Evolutionary conservation across 2,329 filamentous ascomycete genomes (phyloP).

Genomic region (Fusarium beomiforme): DNA sequence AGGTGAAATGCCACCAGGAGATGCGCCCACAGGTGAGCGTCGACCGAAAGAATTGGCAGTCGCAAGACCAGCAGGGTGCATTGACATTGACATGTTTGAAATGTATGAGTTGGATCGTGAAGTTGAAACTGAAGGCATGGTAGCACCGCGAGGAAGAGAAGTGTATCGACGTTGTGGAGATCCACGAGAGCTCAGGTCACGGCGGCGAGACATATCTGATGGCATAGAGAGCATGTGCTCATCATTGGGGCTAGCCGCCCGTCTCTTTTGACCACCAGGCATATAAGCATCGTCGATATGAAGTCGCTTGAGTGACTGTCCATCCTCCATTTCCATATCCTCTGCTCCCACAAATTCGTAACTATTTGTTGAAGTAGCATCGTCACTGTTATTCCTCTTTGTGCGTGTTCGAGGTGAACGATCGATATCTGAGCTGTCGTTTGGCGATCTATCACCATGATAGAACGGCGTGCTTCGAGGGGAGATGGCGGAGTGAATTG

Average conservation of each 20-base stretch:
- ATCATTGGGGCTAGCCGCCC: slow-evolving; percentile 65
- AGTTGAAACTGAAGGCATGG: slow-evolving; percentile 55
- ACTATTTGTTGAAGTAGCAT: slow-evolving; percentile 57
- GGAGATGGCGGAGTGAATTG: slow-evolving; percentile 59
- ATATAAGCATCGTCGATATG: slow-evolving; percentile 59
- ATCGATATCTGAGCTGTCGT: slow-evolving; percentile 58
- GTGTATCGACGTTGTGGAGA: slow-evolving; percentile 63
- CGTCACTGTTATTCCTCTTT: slow-evolving; percentile 64
- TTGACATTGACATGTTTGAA: slow-evolving; percentile 56
- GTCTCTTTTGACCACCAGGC: slow-evolving; percentile 60
- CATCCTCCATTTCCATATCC: slow-evolving; percentile 64
- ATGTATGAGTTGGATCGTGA: slow-evolving; percentile 60
- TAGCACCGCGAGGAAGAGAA: slow-evolving; percentile 55
- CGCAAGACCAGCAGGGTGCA: slow-evolving; percentile 51
- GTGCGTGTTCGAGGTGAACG: slow-evolving; percentile 57
- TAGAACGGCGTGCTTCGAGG: slow-evolving; percentile 57
- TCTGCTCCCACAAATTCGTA: slow-evolving; percentile 53
- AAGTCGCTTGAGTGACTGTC: slow-evolving; percentile 59
- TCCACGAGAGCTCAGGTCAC: slow-evolving; percentile 59
- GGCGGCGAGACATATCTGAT: slow-evolving; percentile 58
- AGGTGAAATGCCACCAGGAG: slow-evolving; percentile 62
- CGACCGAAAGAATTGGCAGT: slow-evolving; percentile 58
- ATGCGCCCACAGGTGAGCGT: slow-evolving; percentile 57
- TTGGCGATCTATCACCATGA: slow-evolving; percentile 54
- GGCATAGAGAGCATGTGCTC: slow-evolving; percentile 54